phyloP scores from a whole-genome alignment of 768 basidiomycete genomes.

The Termitomyces eurrhizus region DNA sequence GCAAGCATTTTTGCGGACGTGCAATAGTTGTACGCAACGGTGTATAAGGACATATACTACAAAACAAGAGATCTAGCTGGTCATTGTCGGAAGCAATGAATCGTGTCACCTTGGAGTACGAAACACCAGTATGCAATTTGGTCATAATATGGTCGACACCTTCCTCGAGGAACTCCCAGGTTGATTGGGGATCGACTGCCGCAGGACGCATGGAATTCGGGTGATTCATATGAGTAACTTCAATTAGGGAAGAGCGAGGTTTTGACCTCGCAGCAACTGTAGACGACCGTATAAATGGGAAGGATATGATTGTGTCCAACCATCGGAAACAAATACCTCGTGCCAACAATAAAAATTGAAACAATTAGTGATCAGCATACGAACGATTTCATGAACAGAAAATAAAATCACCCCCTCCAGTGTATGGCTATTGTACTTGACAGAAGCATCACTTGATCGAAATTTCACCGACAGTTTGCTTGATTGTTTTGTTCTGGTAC shows the following conservation, averaged over 20 bases:
- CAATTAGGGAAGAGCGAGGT: not conserved
- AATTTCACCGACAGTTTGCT: too few species aligned
- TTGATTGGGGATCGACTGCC: conserved; percentile 72
- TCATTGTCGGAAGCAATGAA: not conserved
- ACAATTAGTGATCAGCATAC: not conserved
- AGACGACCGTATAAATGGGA: not conserved
- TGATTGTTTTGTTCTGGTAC: not conserved
- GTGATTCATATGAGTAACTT: conserved; percentile 28
- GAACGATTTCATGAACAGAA: not conserved
- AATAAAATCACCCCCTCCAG: not conserved
- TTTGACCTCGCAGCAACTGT: conserved; percentile 4
- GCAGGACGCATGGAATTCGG: conserved; percentile 59
- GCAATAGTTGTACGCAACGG: conserved; percentile 97
- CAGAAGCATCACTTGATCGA: not conserved
- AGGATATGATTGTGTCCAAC: not conserved
- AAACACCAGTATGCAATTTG: conserved; percentile 83
- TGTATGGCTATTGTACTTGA: not conserved
- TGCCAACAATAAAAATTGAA: not conserved
- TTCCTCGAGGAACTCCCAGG: conserved; percentile 86
- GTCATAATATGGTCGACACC: conserved; percentile 92
- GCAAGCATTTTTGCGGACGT: conserved; percentile 80
- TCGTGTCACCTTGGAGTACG: conserved; percentile 61
- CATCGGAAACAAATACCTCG: not conserved
- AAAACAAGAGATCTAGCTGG: conserved; percentile 7
- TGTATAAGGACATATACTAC: conserved; percentile 86